Conservation (phyloP, 2,329 filamentous ascomycete genomes). For the Phaeomoniella chlamydospora region DNA sequence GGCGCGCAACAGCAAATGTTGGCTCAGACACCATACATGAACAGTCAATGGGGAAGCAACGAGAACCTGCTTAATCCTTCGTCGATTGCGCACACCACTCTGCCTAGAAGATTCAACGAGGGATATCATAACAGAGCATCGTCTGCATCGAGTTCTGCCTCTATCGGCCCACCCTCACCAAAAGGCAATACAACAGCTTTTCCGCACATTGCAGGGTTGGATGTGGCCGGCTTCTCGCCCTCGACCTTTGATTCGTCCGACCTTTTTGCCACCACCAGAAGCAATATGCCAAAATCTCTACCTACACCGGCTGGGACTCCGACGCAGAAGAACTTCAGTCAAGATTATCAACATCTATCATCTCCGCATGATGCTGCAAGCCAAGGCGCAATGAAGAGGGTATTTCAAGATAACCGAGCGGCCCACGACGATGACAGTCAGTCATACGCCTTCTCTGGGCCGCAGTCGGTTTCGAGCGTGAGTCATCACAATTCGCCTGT, state of each 20-base stretch:
- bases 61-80: constrained; percentile 4
- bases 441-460: constrained; percentile 36
- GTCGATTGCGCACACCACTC: constrained; percentile 12
- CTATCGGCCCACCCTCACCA: constrained; percentile 28
- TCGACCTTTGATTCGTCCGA: constrained; percentile 1
- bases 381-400: constrained; percentile 43
- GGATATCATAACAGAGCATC: constrained; percentile 23
- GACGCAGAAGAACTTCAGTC: constrained; percentile 34
- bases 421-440: constrained; percentile 31
- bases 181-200: constrained; percentile 21
- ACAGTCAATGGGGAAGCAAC: background rate
- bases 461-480: constrained; percentile 45
- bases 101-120: constrained; percentile 16
- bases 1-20: constrained; percentile 1
- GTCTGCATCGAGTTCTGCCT: constrained; percentile 28
- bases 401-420: constrained; percentile 39
- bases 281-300: constrained; percentile 30
- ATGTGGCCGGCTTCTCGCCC: constrained; percentile 26
- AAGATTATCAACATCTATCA: constrained; percentile 29
- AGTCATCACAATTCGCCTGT: constrained; percentile 44
- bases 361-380: constrained; percentile 22
- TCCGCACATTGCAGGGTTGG: constrained; percentile 29
- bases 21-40: background rate
- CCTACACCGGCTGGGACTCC: constrained; percentile 42
- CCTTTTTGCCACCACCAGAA: constrained; percentile 8